Evolutionary conservation across 1,284 basidiomycete genomes (phyloP).

Genomic region (Xanthoconium separans): DNA sequence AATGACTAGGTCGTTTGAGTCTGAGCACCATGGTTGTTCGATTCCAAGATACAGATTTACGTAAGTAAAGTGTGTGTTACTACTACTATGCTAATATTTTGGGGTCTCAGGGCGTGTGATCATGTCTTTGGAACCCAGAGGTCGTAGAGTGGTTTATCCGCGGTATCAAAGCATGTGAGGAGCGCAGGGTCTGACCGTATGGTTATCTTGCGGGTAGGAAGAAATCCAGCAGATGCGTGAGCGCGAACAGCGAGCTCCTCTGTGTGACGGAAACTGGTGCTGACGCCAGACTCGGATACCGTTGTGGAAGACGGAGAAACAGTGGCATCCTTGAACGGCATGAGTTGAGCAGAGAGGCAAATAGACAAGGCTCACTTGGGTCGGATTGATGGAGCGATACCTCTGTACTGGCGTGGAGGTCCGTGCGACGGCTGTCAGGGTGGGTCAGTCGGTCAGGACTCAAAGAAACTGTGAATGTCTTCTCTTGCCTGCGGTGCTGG

Average conservation of each 20-base stretch:
- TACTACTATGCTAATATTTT: background rate
- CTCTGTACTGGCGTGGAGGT: slow-evolving; percentile 15
- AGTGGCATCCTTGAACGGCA: slow-evolving; percentile 12
- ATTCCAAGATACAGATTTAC: slow-evolving; percentile 15
- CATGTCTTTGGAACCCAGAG: slow-evolving; percentile 61
- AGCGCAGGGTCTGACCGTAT: slow-evolving; percentile 65
- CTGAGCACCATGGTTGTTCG: slow-evolving; percentile 51
- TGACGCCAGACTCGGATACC: slow-evolving; percentile 30
- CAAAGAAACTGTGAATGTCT: too few species aligned
- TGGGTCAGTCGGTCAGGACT: background rate
- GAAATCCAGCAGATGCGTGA: slow-evolving; percentile 26
- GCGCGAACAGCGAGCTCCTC: slow-evolving; percentile 24
- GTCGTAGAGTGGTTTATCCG: slow-evolving; percentile 70
- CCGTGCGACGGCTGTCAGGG: slow-evolving; percentile 2
- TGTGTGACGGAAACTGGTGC: slow-evolving; percentile 19
- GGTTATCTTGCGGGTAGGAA: slow-evolving; percentile 39
- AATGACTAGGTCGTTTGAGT: slow-evolving; percentile 49
- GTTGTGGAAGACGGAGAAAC: slow-evolving; percentile 35
- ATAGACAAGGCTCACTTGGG: slow-evolving; percentile 15
- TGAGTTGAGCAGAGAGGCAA: too few species aligned
- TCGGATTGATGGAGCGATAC: slow-evolving; percentile 9
- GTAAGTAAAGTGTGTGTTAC: slow-evolving; percentile 22
- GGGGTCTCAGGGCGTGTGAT: background rate
- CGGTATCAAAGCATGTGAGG: slow-evolving; percentile 67
- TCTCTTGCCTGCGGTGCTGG: slow-evolving; percentile 16